Conservation (phyloP, 2,329 filamentous ascomycete genomes). For the Fusarium neocosmosporiellum region DNA sequence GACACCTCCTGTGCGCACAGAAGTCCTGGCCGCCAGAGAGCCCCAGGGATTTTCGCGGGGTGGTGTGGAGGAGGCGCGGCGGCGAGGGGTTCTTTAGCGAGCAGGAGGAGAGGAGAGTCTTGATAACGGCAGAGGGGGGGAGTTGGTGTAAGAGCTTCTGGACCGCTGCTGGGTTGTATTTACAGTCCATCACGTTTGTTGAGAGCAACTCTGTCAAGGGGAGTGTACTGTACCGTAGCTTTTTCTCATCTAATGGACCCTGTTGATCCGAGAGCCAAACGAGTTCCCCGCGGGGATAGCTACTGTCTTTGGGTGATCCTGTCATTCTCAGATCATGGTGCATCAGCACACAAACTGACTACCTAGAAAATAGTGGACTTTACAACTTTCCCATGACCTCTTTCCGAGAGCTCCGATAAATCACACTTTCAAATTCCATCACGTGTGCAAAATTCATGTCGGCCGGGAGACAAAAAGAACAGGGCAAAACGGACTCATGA, state of each 20-base stretch:
- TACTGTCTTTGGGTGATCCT: not conserved
- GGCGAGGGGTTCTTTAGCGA: slow-evolving; percentile 10
- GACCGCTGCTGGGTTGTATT: slow-evolving; percentile 22
- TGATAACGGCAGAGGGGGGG: slow-evolving; percentile 26
- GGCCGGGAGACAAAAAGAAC: slow-evolving; percentile 16
- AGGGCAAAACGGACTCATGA: slow-evolving; percentile 7
- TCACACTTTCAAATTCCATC: slow-evolving; percentile 23
- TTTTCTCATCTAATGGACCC: not conserved
- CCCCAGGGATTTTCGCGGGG: slow-evolving; percentile 21
- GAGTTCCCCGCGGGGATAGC: slow-evolving; percentile 3
- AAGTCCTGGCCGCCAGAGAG: slow-evolving; percentile 15
- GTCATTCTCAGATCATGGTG: slow-evolving; percentile 38
- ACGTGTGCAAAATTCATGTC: slow-evolving; percentile 29
- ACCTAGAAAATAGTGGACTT: not conserved
- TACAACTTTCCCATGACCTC: slow-evolving; percentile 32
- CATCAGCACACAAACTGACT: slow-evolving; percentile 14
- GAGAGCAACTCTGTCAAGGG: not conserved
- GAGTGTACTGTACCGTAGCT: not conserved
- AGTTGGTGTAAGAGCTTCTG: slow-evolving; percentile 23
- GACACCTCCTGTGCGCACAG: slow-evolving; percentile 24
- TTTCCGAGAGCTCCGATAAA: slow-evolving; percentile 33
- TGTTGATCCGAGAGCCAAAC: not conserved
- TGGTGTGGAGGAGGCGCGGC: slow-evolving; percentile 21
- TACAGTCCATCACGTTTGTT: not conserved
- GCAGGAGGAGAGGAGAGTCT: slow-evolving; percentile 25